These are phyloP conservation scores for Cicer chorassanicum DNA, from an alignment of 306 rosid species.

Conservation along the genomic window DNA sequence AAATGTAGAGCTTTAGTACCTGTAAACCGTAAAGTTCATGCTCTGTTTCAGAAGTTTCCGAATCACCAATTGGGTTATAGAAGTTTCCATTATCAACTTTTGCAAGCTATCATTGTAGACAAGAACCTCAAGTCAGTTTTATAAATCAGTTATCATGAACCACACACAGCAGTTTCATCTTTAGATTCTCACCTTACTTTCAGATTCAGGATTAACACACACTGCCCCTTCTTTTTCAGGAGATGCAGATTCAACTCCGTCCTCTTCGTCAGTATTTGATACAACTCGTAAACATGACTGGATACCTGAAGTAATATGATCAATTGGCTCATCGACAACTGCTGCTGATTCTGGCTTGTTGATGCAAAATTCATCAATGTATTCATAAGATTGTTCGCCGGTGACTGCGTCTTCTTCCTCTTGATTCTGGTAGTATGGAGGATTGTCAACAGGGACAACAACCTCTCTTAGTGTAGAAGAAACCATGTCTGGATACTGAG, in stretches of 20 bases:
- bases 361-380: constrained; percentile 38
- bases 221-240: constrained; percentile 43
- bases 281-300: constrained; percentile 53
- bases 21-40: constrained; percentile 83
- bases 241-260: constrained; percentile 50
- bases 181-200: constrained; percentile 61
- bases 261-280: constrained; percentile 55
- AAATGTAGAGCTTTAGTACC: constrained; percentile 57
- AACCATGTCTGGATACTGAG: constrained; percentile 58
- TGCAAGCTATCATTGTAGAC: constrained; percentile 55
- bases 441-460: constrained; percentile 45
- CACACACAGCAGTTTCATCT: constrained; percentile 20
- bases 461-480: constrained; percentile 51
- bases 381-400: constrained; percentile 40
- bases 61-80: constrained; percentile 55
- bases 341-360: constrained; percentile 44
- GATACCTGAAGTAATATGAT: constrained; percentile 48
- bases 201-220: constrained; percentile 50
- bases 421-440: constrained; percentile 38
- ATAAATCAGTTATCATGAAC: constrained; percentile 36
- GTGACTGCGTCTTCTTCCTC: constrained; percentile 45
- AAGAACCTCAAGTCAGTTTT: constrained; percentile 32
- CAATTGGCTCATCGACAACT: constrained; percentile 50
- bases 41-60: constrained; percentile 65
- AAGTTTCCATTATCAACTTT: constrained; percentile 46